These are phyloP conservation scores for Bryopsis sp. DNA, from an alignment of 139 green algal genomes.

Conservation along the genomic window DNA sequence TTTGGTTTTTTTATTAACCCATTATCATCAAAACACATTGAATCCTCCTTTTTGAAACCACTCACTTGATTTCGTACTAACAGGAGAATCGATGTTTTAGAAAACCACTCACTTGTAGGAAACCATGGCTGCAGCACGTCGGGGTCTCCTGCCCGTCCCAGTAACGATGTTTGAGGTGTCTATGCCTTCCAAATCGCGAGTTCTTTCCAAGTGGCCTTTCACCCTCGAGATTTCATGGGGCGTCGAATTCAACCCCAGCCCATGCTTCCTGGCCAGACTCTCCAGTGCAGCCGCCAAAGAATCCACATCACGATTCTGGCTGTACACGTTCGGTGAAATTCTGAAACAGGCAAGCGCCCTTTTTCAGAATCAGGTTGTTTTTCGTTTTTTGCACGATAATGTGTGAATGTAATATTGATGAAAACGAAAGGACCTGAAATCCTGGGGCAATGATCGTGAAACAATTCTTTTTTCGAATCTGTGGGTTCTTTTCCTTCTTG, in stretches of 20 bases:
- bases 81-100: too few relatives aligned
- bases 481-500: too few relatives aligned
- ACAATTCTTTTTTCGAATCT: too few relatives aligned
- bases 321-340: background rate
- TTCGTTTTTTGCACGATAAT: background rate
- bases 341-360: background rate
- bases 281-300: slow-evolving; percentile 9
- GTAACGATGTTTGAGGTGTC: slow-evolving; percentile 31
- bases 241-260: slow-evolving; percentile 1
- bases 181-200: slow-evolving; percentile 27
- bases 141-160: too few relatives aligned
- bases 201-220: slow-evolving; percentile 20
- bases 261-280: slow-evolving; percentile 18
- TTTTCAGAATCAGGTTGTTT: background rate
- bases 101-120: too few relatives aligned
- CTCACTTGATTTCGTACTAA: too few relatives aligned
- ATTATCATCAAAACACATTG: too few relatives aligned
- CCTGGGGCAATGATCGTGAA: too few relatives aligned
- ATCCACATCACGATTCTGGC: slow-evolving; percentile 20
- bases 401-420: background rate
- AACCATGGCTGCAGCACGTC: too few relatives aligned
- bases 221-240: background rate
- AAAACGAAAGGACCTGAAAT: background rate
- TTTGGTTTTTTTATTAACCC: too few relatives aligned
- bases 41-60: too few relatives aligned